Conservation (phyloP, 495 filamentous ascomycete species). For the Stereocaulon alpinum region DNA sequence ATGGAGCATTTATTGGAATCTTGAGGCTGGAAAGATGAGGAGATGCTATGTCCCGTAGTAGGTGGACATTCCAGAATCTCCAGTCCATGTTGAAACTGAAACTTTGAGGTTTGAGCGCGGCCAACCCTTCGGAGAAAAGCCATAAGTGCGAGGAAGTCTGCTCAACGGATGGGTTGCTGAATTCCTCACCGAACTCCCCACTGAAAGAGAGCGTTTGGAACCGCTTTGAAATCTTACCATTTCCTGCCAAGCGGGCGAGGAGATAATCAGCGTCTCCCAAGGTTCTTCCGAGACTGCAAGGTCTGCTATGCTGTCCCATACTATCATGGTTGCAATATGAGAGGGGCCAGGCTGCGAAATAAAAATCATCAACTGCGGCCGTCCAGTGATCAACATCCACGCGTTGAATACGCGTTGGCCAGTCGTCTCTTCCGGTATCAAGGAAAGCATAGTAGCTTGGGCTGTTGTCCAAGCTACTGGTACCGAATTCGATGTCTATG, state of each 20-base stretch:
- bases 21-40: neutral
- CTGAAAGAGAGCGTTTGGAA: neutral
- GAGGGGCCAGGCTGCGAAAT: too few relatives aligned
- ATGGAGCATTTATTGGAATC: neutral
- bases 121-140: neutral
- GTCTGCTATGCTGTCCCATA: neutral
- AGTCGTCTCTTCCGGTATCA: neutral
- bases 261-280: neutral
- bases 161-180: neutral
- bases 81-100: constrained; percentile 5
- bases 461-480: too few relatives aligned
- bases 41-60: neutral
- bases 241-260: neutral
- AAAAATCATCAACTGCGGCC: neutral
- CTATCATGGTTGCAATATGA: too few relatives aligned
- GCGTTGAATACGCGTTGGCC: neutral
- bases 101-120: neutral
- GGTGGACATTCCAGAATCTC: neutral
- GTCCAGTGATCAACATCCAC: neutral
- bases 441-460: too few relatives aligned
- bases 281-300: neutral
- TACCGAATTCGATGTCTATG: too few relatives aligned
- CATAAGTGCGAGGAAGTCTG: too few relatives aligned
- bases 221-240: neutral
- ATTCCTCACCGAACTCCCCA: neutral